Conservation (phyloP, 2,329 filamentous ascomycete species). For the Colletotrichum salicis region DNA sequence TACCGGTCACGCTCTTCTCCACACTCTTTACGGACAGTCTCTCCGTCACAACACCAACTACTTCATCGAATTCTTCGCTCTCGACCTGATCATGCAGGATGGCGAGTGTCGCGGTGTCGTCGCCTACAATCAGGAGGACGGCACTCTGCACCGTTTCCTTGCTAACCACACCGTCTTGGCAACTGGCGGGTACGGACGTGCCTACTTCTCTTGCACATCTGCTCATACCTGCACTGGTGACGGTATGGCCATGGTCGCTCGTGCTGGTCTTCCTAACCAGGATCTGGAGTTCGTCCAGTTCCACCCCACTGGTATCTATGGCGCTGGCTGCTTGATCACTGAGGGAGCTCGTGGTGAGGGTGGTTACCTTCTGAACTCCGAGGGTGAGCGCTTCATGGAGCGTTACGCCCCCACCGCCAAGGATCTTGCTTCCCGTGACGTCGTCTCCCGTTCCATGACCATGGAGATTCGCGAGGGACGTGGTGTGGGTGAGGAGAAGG, state of each 20-base stretch:
- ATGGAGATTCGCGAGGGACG: constrained; percentile 97
- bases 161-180: constrained; percentile 97
- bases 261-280: constrained; percentile 97
- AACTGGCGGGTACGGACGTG: constrained; percentile 96
- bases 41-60: constrained; percentile 98
- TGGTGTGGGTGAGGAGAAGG: constrained; percentile 96
- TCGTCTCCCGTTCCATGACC: constrained; percentile 97
- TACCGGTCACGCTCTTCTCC: constrained; percentile 96
- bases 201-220: constrained; percentile 98
- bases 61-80: constrained; percentile 99
- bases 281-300: constrained; percentile 99
- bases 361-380: constrained; percentile 95
- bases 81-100: constrained; percentile 97
- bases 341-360: constrained; percentile 98
- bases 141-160: constrained; percentile 95
- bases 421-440: constrained; percentile 95
- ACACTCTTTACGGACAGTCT: constrained; percentile 98
- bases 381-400: constrained; percentile 99
- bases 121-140: constrained; percentile 98
- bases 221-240: constrained; percentile 99
- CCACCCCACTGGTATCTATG: constrained; percentile 99
- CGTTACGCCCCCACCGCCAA: constrained; percentile 97
- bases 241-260: constrained; percentile 98
- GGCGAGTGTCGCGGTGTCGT: constrained; percentile 96
- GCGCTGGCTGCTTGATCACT: constrained; percentile 96